phyloP scores from a whole-genome alignment of 164 flowering plant genomes.

The Chloranthus sessilifolius region DNA sequence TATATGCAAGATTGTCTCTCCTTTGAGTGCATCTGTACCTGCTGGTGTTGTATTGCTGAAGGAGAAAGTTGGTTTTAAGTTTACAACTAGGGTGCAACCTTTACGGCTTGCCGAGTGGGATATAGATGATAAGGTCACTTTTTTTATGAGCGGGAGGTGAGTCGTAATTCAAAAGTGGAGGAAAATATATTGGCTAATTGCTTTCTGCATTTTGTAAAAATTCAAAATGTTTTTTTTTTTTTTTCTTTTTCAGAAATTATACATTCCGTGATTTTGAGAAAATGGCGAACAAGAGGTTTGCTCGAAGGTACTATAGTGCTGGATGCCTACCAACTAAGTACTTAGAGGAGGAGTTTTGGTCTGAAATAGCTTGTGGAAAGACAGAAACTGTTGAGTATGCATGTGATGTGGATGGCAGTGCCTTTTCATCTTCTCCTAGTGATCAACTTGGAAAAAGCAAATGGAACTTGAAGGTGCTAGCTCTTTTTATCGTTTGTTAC shows the following conservation, averaged over 20 bases:
- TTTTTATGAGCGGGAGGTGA: slow-evolving; percentile 97
- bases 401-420: slow-evolving; percentile 99
- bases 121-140: slow-evolving; percentile 72
- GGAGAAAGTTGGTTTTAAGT: slow-evolving; percentile 86
- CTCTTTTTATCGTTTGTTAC: too few species aligned
- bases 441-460: slow-evolving; percentile 93
- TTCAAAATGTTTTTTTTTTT: slow-evolving; percentile 7
- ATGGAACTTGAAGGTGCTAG: slow-evolving; percentile 92
- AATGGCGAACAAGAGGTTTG: slow-evolving; percentile 94
- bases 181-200: slow-evolving; percentile 1
- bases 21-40: slow-evolving; percentile 88
- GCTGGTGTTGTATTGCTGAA: slow-evolving; percentile 93
- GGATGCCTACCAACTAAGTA: slow-evolving; percentile 83
- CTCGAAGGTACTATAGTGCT: slow-evolving; percentile 86
- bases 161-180: neutral
- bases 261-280: slow-evolving; percentile 93
- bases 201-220: slow-evolving; percentile 20
- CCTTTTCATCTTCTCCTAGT: slow-evolving; percentile 81
- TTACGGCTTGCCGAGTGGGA: slow-evolving; percentile 97
- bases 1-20: slow-evolving; percentile 93
- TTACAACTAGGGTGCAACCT: slow-evolving; percentile 94
- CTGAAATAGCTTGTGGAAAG: slow-evolving; percentile 89
- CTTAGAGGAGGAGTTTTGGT: slow-evolving; percentile 97
- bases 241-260: slow-evolving; percentile 67
- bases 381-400: slow-evolving; percentile 96